A percentile compares a stretch with the other conserved stretches of the same genome.
Conservation (phyloP, 768 basidiomycete species). For the Termitomyces sp. region DNA sequence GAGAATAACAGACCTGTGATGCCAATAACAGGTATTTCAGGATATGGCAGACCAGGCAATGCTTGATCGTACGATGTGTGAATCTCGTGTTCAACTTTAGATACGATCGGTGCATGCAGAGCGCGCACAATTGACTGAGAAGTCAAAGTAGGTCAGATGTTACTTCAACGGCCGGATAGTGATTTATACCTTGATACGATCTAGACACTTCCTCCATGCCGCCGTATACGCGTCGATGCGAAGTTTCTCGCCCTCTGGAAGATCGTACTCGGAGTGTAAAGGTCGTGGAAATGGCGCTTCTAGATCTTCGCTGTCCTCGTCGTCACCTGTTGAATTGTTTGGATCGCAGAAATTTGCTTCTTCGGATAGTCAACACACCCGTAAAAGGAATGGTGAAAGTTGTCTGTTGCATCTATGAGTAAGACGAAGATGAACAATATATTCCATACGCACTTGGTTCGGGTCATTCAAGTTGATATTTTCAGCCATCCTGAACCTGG, state of each 20-base stretch:
- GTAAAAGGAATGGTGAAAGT: slow-evolving; percentile 15
- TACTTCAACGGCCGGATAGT: not conserved
- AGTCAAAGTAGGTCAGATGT: not conserved
- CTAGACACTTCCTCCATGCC: slow-evolving; percentile 57
- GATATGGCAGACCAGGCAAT: slow-evolving; percentile 51
- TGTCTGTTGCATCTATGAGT: slow-evolving; percentile 6
- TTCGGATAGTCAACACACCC: not conserved
- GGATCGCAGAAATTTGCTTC: not conserved
- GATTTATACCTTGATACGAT: slow-evolving; percentile 44
- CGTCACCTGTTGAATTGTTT: not conserved
- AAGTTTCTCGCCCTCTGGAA: slow-evolving; percentile 17
- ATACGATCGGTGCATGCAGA: slow-evolving; percentile 44
- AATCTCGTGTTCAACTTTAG: slow-evolving; percentile 38
- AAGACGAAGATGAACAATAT: not conserved
- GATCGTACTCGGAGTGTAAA: slow-evolving; percentile 6
- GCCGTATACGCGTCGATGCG: slow-evolving; percentile 48
- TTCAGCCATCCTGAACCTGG: not conserved
- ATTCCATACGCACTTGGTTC: slow-evolving; percentile 1
- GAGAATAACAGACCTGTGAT: slow-evolving; percentile 41
- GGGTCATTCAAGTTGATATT: not conserved
- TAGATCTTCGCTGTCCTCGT: slow-evolving; percentile 1
- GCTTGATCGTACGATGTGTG: slow-evolving; percentile 35
- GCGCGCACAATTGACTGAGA: slow-evolving; percentile 31
- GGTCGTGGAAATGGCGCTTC: slow-evolving; percentile 1
- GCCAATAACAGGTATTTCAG: slow-evolving; percentile 55